These are phyloP conservation scores for Cercophora samala DNA, from an alignment of 495 filamentous ascomycete species.

Conservation along the genomic window DNA sequence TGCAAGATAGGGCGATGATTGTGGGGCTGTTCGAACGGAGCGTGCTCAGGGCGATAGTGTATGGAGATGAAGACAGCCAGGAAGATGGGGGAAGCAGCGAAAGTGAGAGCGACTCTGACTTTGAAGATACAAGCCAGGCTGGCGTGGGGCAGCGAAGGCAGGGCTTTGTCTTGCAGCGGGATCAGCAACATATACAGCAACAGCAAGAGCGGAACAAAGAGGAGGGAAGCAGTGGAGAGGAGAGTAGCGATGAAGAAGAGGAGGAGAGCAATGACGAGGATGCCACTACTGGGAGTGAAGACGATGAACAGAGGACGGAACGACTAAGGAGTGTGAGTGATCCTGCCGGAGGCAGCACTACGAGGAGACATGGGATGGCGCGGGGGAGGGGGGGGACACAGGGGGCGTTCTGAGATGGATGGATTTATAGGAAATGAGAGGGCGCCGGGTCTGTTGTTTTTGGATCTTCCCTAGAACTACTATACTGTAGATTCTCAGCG, in stretches of 20 bases:
- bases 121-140: conserved; percentile 3
- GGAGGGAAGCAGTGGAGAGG: conserved; percentile 12
- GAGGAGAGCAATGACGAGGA: conserved; percentile 19
- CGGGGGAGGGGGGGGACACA: not conserved
- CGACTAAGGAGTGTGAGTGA: conserved; percentile 52
- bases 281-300: conserved; percentile 35
- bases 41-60: conserved; percentile 77
- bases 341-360: conserved; percentile 29
- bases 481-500: not conserved
- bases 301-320: conserved; percentile 49
- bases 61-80: conserved; percentile 27
- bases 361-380: not conserved
- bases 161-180: conserved; percentile 7
- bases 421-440: not conserved
- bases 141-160: not conserved
- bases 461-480: not conserved
- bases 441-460: not conserved
- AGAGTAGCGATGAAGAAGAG: conserved; percentile 22
- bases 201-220: conserved; percentile 13
- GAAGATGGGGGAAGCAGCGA: conserved; percentile 37
- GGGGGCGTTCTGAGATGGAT: not conserved
- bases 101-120: conserved; percentile 20
- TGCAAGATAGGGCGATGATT: conserved; percentile 79
- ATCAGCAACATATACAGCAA: conserved; percentile 10
- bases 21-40: conserved; percentile 90